Conservation (phyloP, 768 basidiomycete genomes). For the Collybia sp. region DNA sequence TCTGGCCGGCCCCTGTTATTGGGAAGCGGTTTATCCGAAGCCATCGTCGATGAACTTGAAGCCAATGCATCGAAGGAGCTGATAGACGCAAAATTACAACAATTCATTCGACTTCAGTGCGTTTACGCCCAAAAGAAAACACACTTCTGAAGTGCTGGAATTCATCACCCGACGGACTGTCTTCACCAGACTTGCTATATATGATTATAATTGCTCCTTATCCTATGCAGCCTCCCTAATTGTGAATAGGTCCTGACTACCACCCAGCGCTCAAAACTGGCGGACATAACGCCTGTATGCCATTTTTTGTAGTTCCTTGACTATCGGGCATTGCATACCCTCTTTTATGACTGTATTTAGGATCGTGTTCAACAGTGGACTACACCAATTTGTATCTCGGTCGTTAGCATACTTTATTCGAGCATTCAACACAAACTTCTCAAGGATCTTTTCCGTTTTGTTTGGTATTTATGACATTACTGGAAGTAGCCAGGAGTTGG, state of each 20-base stretch:
- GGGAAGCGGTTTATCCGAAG: slow-evolving; percentile 51
- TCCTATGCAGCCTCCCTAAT: not conserved
- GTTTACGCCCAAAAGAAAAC: slow-evolving; percentile 53
- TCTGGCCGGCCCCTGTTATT: slow-evolving; percentile 67
- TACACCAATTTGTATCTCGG: too few species aligned
- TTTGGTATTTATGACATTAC: too few species aligned
- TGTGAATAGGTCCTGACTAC: too few species aligned
- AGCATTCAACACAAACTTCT: slow-evolving; percentile 41
- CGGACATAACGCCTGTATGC: too few species aligned
- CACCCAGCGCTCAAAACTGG: too few species aligned
- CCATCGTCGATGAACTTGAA: slow-evolving; percentile 51
- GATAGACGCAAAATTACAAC: slow-evolving; percentile 34
- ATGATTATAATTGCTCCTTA: not conserved
- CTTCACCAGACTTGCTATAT: not conserved
- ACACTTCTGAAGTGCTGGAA: too few species aligned
- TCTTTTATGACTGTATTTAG: too few species aligned
- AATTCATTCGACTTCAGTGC: slow-evolving; percentile 54
- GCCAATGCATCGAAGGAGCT: slow-evolving; percentile 48
- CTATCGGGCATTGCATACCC: too few species aligned
- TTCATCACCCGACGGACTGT: not conserved
- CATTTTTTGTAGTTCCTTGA: too few species aligned
- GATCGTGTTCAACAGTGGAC: too few species aligned
- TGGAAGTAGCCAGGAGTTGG: too few species aligned
- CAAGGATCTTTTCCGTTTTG: not conserved
- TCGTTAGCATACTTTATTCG: slow-evolving; percentile 19